These are phyloP conservation scores for Panaeolus papilionaceus DNA, from an alignment of 768 basidiomycete species.

Conservation along the genomic window DNA sequence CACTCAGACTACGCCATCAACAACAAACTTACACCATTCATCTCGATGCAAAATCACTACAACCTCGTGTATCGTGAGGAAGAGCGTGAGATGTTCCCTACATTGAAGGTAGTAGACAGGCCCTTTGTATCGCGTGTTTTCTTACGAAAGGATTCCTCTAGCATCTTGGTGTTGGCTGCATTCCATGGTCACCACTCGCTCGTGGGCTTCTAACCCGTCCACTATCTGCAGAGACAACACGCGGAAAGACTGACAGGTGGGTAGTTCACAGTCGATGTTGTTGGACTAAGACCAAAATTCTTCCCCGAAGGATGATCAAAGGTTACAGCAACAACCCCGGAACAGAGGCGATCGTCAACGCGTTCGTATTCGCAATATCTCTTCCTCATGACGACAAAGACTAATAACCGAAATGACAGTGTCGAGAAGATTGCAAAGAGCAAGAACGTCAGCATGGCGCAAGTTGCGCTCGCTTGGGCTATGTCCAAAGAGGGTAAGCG, in stretches of 20 bases:
- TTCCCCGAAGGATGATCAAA: slow-evolving; percentile 26
- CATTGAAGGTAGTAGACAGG: slow-evolving; percentile 46
- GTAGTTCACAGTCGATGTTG: neutral
- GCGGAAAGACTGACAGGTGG: slow-evolving; percentile 45
- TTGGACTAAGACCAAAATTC: neutral
- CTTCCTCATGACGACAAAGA: neutral
- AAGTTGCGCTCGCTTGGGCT: slow-evolving; percentile 60
- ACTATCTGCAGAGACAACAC: slow-evolving; percentile 41
- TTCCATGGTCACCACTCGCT: slow-evolving; percentile 66
- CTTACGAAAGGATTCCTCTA: slow-evolving; percentile 23
- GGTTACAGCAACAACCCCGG: slow-evolving; percentile 32
- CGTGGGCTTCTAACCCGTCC: slow-evolving; percentile 57
- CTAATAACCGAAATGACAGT: slow-evolving; percentile 30
- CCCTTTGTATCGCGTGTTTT: neutral
- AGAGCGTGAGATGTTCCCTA: slow-evolving; percentile 69
- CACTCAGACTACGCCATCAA: slow-evolving; percentile 61
- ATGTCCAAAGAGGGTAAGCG: slow-evolving; percentile 45
- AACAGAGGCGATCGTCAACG: slow-evolving; percentile 43
- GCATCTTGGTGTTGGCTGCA: slow-evolving; percentile 59
- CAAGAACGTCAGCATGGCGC: slow-evolving; percentile 60
- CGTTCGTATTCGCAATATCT: slow-evolving; percentile 35
- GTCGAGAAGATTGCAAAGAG: slow-evolving; percentile 63
- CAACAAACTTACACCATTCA: slow-evolving; percentile 64
- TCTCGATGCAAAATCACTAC: slow-evolving; percentile 76
- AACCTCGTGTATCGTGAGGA: slow-evolving; percentile 69